Conservation (phyloP, 2,329 filamentous ascomycete genomes). For the Cercospora zeae-maydis region DNA sequence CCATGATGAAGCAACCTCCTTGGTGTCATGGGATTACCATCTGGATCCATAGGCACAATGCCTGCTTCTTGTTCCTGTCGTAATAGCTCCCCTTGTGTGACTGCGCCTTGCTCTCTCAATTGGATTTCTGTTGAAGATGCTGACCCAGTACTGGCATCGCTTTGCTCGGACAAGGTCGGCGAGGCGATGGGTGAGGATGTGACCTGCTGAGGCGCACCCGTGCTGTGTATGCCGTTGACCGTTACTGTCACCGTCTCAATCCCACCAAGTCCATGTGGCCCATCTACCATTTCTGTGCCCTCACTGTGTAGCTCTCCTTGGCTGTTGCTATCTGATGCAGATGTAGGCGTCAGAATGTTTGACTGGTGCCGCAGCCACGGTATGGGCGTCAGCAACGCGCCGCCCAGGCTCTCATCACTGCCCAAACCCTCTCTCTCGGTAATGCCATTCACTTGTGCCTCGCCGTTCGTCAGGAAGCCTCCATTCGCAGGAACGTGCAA, state of each 20-base stretch:
- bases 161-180: conserved; percentile 33
- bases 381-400: conserved; percentile 88
- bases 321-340: conserved; percentile 29
- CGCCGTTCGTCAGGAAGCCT: conserved; percentile 49
- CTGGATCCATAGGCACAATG: conserved; percentile 56
- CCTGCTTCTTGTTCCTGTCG: conserved; percentile 83
- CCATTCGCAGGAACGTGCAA: conserved; percentile 43
- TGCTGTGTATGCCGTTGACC: conserved; percentile 57
- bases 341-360: conserved; percentile 13
- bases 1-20: conserved; percentile 26
- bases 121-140: conserved; percentile 34
- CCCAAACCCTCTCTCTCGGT: conserved; percentile 57
- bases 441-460: conserved; percentile 60
- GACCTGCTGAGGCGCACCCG: conserved; percentile 21
- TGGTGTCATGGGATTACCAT: conserved; percentile 32
- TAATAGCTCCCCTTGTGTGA: conserved; percentile 79
- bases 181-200: conserved; percentile 29
- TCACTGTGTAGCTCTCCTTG: conserved; percentile 62
- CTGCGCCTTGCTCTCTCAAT: conserved; percentile 48
- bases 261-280: conserved; percentile 72
- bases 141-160: conserved; percentile 37
- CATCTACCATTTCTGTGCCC: conserved; percentile 75
- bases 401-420: conserved; percentile 83
- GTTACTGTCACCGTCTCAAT: conserved; percentile 78
- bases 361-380: conserved; percentile 64